Base-by-base conservation (phyloP, 2,329 filamentous ascomycete genomes). In the Elsinoe ampelina region DNA sequence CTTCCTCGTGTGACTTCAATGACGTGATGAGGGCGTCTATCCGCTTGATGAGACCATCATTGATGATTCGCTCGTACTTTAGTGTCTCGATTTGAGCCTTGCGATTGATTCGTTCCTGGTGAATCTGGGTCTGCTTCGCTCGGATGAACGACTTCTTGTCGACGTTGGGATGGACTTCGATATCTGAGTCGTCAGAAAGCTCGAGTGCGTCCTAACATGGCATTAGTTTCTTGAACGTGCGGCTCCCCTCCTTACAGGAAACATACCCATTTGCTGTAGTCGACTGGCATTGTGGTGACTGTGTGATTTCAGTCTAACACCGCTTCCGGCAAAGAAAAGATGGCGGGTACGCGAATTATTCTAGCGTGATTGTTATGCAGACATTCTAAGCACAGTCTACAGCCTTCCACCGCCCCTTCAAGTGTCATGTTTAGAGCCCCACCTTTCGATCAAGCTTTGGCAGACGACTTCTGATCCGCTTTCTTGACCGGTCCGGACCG, bases 91-190 rank as follows among this genome's bases (percentile, higher is more conserved):
- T 97, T 67, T 95, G 86, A 65, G 87, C 84, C 69, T 87, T 89
- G 58, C 93, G 86, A 66, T 95, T 86, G 63, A 84, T 79, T 57
- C 93, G 86, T 70, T 96, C 86, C 68, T 91, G 84, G 72, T 98
- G 93, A 66, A 98, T 98, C 74, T 98, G 91, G 65, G 85, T 86
- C 76, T 97, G 93, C 75, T 98, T 98, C 62, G 93, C 95, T 63
- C 92, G 89, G 71, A 98, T 98, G 73, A 98, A 98, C 60, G 92
- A 97, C 54, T 86, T 83, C 73, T 98, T 98, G 76, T 98, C 93
- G 70, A 98, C 93, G 70, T 98, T 98, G 59, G 93, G 93, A 73
- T 98, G 93, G 54, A 97, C 93, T 75, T 98, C 93, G 66, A 98
- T 85, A 68, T 98, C 93, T 54, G 90, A 96, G 74, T 98, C 93